Percentiles rank a stretch among this genome's conserved stretches.
These are phyloP conservation scores for Agaricus blazei DNA, from an alignment of 768 basidiomycete species.

Conservation along the genomic window DNA sequence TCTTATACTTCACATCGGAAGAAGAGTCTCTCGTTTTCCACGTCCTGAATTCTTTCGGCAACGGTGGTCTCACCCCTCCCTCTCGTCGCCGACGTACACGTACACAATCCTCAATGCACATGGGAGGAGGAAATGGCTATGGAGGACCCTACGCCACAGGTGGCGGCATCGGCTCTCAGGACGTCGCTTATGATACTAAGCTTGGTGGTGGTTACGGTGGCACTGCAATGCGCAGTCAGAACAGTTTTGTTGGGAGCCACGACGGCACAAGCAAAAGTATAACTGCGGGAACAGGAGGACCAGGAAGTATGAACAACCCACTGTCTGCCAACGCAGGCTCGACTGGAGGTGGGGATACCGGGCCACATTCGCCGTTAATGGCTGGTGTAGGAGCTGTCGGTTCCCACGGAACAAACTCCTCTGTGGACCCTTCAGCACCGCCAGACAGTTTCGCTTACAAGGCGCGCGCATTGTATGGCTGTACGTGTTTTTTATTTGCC, in stretches of 20 bases:
- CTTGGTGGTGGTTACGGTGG: conserved; percentile 44
- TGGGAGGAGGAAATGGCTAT: conserved; percentile 59
- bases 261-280: conserved; percentile 34
- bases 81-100: conserved; percentile 75
- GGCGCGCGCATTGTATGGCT: conserved; percentile 88
- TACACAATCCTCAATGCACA: conserved; percentile 52
- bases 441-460: conserved; percentile 57
- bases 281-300: conserved; percentile 27
- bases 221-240: conserved; percentile 44
- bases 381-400: conserved; percentile 60
- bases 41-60: conserved; percentile 84
- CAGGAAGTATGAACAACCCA: conserved; percentile 54
- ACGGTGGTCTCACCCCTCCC: conserved; percentile 79
- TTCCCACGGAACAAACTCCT: conserved; percentile 19
- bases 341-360: conserved; percentile 42
- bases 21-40: conserved; percentile 85
- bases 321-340: conserved; percentile 28
- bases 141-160: conserved; percentile 59
- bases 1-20: conserved; percentile 95
- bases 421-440: conserved; percentile 19
- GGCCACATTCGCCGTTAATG: conserved; percentile 63
- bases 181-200: conserved; percentile 62
- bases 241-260: conserved; percentile 47
- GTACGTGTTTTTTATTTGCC: conserved; percentile 37
- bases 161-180: conserved; percentile 64